phyloP scores from a whole-genome alignment of 176 grass and related monocot species.

The Themeda triandra region DNA sequence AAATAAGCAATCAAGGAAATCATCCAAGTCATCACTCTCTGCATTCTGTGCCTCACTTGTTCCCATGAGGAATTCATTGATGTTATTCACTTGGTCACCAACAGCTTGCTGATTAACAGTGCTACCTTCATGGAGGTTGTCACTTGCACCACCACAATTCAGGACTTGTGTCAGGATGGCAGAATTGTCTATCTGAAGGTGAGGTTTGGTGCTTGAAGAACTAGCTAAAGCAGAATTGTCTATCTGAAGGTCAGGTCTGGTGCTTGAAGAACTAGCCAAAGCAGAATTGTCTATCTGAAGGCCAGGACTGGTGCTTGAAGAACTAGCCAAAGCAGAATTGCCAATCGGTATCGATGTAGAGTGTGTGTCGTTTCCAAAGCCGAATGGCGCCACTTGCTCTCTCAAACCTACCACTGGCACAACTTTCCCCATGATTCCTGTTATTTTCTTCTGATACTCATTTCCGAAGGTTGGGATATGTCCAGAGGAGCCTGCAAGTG shows the following conservation, averaged over 20 bases:
- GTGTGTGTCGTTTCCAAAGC: slow-evolving; percentile 4
- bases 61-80: neutral
- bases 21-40: neutral
- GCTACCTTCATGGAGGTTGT: neutral
- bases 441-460: slow-evolving; percentile 15
- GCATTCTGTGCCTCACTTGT: neutral
- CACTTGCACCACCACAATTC: neutral
- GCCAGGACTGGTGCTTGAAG: slow-evolving; percentile 5
- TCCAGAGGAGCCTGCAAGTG: neutral
- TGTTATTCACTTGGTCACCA: neutral
- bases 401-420: neutral
- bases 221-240: neutral
- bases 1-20: neutral
- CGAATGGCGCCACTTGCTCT: neutral
- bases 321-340: neutral
- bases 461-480: neutral
- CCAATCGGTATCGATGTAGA: neutral
- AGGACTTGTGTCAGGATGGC: neutral
- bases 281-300: neutral
- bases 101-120: neutral
- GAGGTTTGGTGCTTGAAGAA: neutral
- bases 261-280: slow-evolving; percentile 2
- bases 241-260: neutral
- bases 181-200: slow-evolving; percentile 6
- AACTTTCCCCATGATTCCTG: neutral